Base-by-base conservation (phyloP, 805 yeast species). In the Metschnikowia vanudenii region DNA sequence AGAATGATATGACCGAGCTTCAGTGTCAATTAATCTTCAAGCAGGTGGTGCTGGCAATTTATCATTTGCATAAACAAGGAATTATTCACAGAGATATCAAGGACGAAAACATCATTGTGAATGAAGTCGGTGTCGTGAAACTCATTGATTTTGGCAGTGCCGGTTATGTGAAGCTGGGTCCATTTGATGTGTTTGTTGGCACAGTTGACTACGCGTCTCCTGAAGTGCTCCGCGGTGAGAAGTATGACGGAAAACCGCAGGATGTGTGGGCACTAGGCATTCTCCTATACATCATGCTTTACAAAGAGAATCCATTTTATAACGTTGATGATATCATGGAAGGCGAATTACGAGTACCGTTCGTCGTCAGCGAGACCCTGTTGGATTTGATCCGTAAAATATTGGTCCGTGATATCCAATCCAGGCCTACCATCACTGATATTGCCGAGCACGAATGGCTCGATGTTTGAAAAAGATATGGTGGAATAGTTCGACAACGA, bases 181-280 rank as follows among this genome's bases (percentile, higher is more conserved):
- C 98, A 4, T 94, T 92, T 67, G 96, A 92, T 56, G 96, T 94
- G 4, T 92, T 94, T 67, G 98, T 94, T 1, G 99, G 99, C 2
- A 94, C 99, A 0, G 83, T 94, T 37, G 97, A 94, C 64, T 94
- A 92, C 64, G 98, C 98, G 1, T 96, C 98, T 0, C 99, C 99
- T 0, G 99, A 94, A 65, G 96, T 94, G 0, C 72, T 94, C 30
- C 77, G 83, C 42, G 99, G 98, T 2, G 83, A 82, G 50, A 85
- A 91, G 18, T 94, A 92, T 60, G 89, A 82, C 42, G 99, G 99
- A 18, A 85, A 81, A 62, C 92, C 96, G 3, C 99, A 94, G 64
- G 99, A 94, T 67, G 84, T 91, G 2, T 94, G 99, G 99, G 96
- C 98, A 0, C 74, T 92, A 61, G 99, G 99, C 2, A 87, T 94